Evolutionary conservation across 1,139 yeast genomes (phyloP).

Genomic region (Nakaseomyces bracarensis): DNA sequence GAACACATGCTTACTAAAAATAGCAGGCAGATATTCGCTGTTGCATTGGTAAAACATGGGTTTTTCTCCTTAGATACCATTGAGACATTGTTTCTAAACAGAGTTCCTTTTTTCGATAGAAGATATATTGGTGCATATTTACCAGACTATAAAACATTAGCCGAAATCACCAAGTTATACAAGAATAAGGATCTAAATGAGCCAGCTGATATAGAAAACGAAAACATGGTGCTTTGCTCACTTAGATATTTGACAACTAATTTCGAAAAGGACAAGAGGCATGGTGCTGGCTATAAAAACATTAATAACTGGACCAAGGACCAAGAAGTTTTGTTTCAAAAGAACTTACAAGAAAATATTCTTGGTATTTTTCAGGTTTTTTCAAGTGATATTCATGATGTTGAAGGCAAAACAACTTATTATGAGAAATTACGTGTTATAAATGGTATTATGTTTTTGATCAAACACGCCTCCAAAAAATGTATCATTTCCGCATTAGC

Average conservation of each 20-base stretch:
- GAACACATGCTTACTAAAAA: slow-evolving; percentile 22
- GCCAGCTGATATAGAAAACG: slow-evolving; percentile 20
- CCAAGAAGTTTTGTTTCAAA: slow-evolving; percentile 26
- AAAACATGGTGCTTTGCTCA: slow-evolving; percentile 26
- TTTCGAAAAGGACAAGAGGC: slow-evolving; percentile 25
- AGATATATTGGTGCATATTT: slow-evolving; percentile 23
- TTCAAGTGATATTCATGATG: slow-evolving; percentile 70
- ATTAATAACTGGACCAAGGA: slow-evolving; percentile 23
- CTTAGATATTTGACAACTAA: slow-evolving; percentile 28
- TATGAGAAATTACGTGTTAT: slow-evolving; percentile 66
- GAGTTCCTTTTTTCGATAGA: slow-evolving; percentile 27
- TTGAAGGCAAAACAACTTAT: slow-evolving; percentile 61
- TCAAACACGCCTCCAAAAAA: slow-evolving; percentile 46
- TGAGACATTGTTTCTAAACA: slow-evolving; percentile 26
- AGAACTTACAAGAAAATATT: slow-evolving; percentile 47
- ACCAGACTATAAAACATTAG: slow-evolving; percentile 30
- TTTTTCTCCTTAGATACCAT: slow-evolving; percentile 27
- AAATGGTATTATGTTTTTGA: slow-evolving; percentile 62
- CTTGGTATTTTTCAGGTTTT: slow-evolving; percentile 73
- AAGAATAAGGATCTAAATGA: slow-evolving; percentile 19
- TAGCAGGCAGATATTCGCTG: slow-evolving; percentile 31
- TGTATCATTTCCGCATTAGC: slow-evolving; percentile 73
- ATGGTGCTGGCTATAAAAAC: slow-evolving; percentile 24
- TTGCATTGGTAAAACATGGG: slow-evolving; percentile 29
- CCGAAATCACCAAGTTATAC: slow-evolving; percentile 29